These are phyloP conservation scores for Mortierella alpina DNA, from an alignment of 192 early-diverging fungal species.

Conservation along the genomic window DNA sequence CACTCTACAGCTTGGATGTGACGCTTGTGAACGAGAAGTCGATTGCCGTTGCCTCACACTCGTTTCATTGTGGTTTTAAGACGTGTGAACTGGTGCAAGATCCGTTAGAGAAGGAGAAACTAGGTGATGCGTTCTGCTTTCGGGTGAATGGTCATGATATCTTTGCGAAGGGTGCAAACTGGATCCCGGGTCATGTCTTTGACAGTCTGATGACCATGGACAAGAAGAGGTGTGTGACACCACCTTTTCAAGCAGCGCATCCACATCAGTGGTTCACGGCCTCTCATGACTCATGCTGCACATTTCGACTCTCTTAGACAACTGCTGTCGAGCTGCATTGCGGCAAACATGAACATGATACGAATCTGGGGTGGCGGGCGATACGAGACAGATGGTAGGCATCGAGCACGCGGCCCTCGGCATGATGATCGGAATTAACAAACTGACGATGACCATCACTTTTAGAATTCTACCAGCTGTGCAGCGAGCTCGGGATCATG, in stretches of 20 bases:
- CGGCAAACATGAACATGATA: conserved; percentile 68
- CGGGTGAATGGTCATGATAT: conserved; percentile 58
- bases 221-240: conserved; percentile 20
- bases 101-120: conserved; percentile 13
- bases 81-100: conserved; percentile 44
- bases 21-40: conserved; percentile 1
- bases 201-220: conserved; percentile 30
- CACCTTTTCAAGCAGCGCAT: neutral
- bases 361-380: conserved; percentile 72
- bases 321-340: conserved; percentile 45
- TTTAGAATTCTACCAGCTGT: conserved; percentile 59
- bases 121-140: conserved; percentile 61
- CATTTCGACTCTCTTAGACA: conserved; percentile 1
- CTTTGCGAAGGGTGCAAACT: conserved; percentile 64
- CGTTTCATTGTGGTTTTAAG: conserved; percentile 47
- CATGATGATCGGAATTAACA: neutral
- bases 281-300: neutral
- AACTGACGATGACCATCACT: neutral
- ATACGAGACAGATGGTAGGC: conserved; percentile 44
- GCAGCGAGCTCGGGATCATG: conserved; percentile 65
- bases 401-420: neutral
- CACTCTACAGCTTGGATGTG: neutral
- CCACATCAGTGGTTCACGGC: neutral
- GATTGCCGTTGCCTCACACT: neutral
- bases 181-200: conserved; percentile 71